Evolutionary conservation across 345 rosid genomes (phyloP).

Genomic region (Abelmoschus esculentus): DNA sequence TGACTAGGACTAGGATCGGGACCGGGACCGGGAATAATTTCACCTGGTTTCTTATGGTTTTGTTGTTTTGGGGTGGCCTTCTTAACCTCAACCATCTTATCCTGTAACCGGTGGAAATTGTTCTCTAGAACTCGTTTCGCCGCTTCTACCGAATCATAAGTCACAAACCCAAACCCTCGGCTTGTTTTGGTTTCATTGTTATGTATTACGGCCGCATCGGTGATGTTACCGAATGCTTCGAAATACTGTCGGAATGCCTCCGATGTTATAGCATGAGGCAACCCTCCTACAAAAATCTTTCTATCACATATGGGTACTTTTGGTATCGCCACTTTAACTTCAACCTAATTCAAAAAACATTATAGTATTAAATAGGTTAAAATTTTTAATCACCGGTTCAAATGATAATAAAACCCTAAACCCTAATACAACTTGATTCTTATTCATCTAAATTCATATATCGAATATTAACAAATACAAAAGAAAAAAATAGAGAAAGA

Average conservation of each 20-base stretch:
- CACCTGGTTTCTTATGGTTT: neutral
- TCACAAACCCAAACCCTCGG: neutral
- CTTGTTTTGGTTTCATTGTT: neutral
- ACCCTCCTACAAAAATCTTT: constrained; percentile 91
- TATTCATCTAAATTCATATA: neutral
- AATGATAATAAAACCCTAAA: too few species aligned
- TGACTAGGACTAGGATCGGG: too few species aligned
- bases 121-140: neutral
- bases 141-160: neutral
- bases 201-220: neutral
- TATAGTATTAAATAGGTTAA: neutral
- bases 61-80: constrained; percentile 1
- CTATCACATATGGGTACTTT: constrained; percentile 1
- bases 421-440: neutral
- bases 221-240: constrained; percentile 14
- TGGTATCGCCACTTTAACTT: neutral
- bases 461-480: neutral
- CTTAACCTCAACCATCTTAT: constrained; percentile 24
- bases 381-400: neutral
- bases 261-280: constrained; percentile 64
- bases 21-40: neutral
- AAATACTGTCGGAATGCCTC: constrained; percentile 75
- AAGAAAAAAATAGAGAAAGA: neutral
- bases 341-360: neutral
- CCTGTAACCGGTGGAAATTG: constrained; percentile 2